These are phyloP conservation scores for Fraxinus anomala DNA, from an alignment of 257 asterid species.

Conservation along the genomic window DNA sequence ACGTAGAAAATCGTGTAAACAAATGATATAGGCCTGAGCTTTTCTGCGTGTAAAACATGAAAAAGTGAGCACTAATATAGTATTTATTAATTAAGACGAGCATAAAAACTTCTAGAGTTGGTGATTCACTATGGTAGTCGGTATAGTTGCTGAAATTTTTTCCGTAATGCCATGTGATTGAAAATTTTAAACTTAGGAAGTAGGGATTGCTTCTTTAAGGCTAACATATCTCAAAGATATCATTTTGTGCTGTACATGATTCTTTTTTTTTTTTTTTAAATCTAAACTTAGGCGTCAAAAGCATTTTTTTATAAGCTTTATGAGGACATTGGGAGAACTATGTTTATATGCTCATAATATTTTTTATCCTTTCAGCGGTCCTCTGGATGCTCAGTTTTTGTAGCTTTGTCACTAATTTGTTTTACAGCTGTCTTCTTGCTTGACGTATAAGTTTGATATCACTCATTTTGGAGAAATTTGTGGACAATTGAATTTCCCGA, in stretches of 20 bases:
- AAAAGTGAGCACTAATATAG: background rate
- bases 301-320: background rate
- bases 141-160: background rate
- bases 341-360: background rate
- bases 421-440: background rate
- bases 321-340: background rate
- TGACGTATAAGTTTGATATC: background rate
- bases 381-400: background rate
- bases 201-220: constrained; percentile 3
- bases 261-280: background rate
- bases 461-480: background rate
- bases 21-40: background rate
- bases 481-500: background rate
- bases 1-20: background rate
- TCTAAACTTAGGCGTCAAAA: background rate
- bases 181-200: background rate
- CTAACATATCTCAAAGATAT: background rate
- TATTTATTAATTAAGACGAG: background rate
- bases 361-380: background rate
- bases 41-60: background rate
- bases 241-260: background rate
- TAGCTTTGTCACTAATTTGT: background rate
- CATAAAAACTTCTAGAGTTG: background rate
- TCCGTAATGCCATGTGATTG: background rate
- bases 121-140: background rate